These are phyloP conservation scores for Ochromonas danica DNA, from an alignment of 108 stramenopile species.

Conservation along the genomic window DNA sequence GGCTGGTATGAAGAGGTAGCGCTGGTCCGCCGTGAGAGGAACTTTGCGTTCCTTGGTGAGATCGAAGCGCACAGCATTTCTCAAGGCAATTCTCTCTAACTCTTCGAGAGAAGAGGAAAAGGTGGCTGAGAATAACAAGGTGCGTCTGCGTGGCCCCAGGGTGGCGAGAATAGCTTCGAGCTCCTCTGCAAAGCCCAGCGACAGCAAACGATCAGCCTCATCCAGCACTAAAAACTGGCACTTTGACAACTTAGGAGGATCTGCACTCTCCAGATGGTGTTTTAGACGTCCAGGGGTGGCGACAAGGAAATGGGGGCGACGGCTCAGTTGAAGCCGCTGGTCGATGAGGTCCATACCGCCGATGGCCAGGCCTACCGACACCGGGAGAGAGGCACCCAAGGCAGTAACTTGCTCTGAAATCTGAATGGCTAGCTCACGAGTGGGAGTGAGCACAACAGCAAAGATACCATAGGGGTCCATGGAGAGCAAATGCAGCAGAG, in stretches of 20 bases:
- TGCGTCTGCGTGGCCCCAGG: slow-evolving; percentile 62
- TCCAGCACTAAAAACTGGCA: slow-evolving; percentile 83
- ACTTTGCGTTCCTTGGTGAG: slow-evolving; percentile 45
- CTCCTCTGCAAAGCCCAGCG: slow-evolving; percentile 76
- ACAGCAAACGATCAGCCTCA: slow-evolving; percentile 92
- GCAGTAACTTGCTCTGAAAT: slow-evolving; percentile 88
- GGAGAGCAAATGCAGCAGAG: slow-evolving; percentile 55
- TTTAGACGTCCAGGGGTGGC: slow-evolving; percentile 91
- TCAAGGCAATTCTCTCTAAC: slow-evolving; percentile 55
- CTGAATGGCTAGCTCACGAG: slow-evolving; percentile 94
- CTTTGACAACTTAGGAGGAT: slow-evolving; percentile 63
- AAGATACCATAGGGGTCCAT: slow-evolving; percentile 78
- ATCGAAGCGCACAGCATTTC: slow-evolving; percentile 42
- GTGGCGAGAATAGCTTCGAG: slow-evolving; percentile 71
- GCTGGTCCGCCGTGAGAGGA: slow-evolving; percentile 79
- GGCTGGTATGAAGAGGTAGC: slow-evolving; percentile 87
- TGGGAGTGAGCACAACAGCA: slow-evolving; percentile 83
- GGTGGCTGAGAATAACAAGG: slow-evolving; percentile 92
- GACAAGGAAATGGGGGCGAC: slow-evolving; percentile 86
- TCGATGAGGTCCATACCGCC: slow-evolving; percentile 80
- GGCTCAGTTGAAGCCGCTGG: slow-evolving; percentile 56
- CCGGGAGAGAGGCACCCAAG: slow-evolving; percentile 68
- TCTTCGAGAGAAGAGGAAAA: slow-evolving; percentile 78
- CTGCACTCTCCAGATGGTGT: slow-evolving; percentile 67
- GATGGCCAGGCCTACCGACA: slow-evolving; percentile 75